Base-by-base conservation (phyloP, 2,329 filamentous ascomycete genomes). In the Huntiella bhutanensis region DNA sequence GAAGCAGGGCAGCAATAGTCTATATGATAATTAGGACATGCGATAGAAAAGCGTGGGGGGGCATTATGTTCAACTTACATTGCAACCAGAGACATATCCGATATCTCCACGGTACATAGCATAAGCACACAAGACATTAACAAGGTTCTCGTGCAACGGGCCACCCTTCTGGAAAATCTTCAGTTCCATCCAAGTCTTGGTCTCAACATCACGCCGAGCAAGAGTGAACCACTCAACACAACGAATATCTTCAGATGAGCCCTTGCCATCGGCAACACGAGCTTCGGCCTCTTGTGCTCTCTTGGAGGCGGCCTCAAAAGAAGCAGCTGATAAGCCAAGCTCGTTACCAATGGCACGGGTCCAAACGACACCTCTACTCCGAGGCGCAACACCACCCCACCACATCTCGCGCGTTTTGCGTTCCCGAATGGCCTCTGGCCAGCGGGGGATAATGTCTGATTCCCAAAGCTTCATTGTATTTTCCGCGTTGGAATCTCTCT, bases 41-140 rank as follows among this genome's bases (percentile, higher is more conserved):
- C 56, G 54, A 34, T 43, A 15, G 11, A 3, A n/a, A 15, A 7
- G 32, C 36, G 38, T 45, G 44, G 12, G 38, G 6, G 22, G 8
- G 2, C 2, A 28, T 28, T 28, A 28, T 28, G 7, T 12, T 13
- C 17, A 19, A 68, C 79, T 68, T 60, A 83, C 77, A 57, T 85
- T 82, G 53, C 79, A 82, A 46, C 82, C 81, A 51, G 71, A 69
- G 48, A 83, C 70, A 55, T 85, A 86, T 51, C 82, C 81, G 55
- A 88, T 80, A 57, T 91, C 83, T 53, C 77, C 80, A 51, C 83
- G 72, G 60, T 91, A 91, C 73, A 85, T 81, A 46, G 77, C 70
- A 60, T 88, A 88, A 5, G 83, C 84, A 55, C 77, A 77, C 50
- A 88, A 66, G 7, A 91, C 74, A 56, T 88, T 77, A 13, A 80